Base-by-base conservation (phyloP, 1,139 yeast genomes). In the Sugiyamaella japonica region DNA sequence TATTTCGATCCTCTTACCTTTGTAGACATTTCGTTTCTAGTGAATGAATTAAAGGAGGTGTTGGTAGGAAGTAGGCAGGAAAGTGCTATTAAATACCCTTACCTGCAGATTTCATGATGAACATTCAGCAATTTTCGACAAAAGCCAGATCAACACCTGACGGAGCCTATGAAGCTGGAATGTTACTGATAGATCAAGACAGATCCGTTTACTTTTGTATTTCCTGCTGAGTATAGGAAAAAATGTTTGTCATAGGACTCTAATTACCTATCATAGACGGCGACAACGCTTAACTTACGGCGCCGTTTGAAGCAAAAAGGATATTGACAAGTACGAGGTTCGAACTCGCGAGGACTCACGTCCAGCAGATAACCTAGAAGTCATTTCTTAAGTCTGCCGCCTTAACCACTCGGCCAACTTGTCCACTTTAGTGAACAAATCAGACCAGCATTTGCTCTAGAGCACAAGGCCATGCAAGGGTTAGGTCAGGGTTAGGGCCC, bases 301-400 rank as follows among this genome's bases (percentile, higher is more conserved):
- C n/a, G n/a, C n/a, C n/a, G n/a, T n/a, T n/a, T n/a, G 23, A 16
- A 20, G 25, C 15, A 28, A 41, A 52, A 54, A 58, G 54, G 45
- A 62, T 57, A 53, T 10, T 68, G 72, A 69, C 70, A 70, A 67
- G 63, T 68, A 70, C 72, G 72, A 68, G 72, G 72, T 69, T 69
- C 72, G 72, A 69, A 69, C 72, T 68, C 72, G 72, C 71, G 72
- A 72, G 70, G 60, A 64, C 71, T 63, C 56, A 50, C 68, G 69
- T 63, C 58, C 68, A 67, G 69, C 70, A 68, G 71, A 67, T 67
- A 23, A n/a, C 56, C 28, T 44, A 29, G 3, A 52, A 20, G 37
- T 17, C 17, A 31, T 41, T 43, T 50, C 70, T 67, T 67, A 66
- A 66, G 70, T 66, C 70, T 67, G 69, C 70, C 70, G 70, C 70